These are phyloP conservation scores for Caloboletus inedulis DNA, from an alignment of 1,284 basidiomycete genomes.

Conservation along the genomic window DNA sequence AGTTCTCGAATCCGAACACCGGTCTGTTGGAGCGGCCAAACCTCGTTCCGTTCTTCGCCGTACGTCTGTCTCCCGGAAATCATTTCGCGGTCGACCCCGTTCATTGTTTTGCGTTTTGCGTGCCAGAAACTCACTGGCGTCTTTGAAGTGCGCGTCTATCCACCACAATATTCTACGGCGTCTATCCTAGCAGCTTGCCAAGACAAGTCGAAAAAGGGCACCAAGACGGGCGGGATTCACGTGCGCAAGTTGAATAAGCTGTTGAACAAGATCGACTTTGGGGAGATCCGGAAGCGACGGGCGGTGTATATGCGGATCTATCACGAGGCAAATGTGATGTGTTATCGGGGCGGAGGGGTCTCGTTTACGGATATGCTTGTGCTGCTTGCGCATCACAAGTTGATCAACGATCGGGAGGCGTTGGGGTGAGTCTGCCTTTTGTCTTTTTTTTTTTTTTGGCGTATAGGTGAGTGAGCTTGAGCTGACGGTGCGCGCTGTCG, in stretches of 20 bases:
- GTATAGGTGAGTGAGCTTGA: background rate
- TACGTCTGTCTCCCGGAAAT: slow-evolving; percentile 38
- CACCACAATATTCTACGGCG: slow-evolving; percentile 58
- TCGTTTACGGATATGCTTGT: slow-evolving; percentile 91
- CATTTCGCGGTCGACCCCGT: background rate
- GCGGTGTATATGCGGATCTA: slow-evolving; percentile 73
- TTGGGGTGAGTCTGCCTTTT: slow-evolving; percentile 60
- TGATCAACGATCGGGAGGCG: slow-evolving; percentile 87
- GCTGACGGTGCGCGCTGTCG: background rate
- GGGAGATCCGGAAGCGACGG: slow-evolving; percentile 61
- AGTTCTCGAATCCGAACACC: slow-evolving; percentile 76
- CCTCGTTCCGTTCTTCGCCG: slow-evolving; percentile 81
- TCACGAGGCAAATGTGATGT: slow-evolving; percentile 79
- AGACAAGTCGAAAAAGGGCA: slow-evolving; percentile 30
- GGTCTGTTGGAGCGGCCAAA: slow-evolving; percentile 74
- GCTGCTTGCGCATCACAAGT: slow-evolving; percentile 86
- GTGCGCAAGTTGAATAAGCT: slow-evolving; percentile 56
- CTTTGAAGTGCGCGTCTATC: slow-evolving; percentile 85
- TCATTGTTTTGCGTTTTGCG: background rate
- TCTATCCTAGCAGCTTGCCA: slow-evolving; percentile 55
- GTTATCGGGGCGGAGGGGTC: slow-evolving; percentile 75
- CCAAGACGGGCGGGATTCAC: slow-evolving; percentile 58
- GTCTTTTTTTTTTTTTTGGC: background rate
- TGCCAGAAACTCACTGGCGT: slow-evolving; percentile 71
- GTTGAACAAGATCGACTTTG: slow-evolving; percentile 65